Percentiles rank a stretch among this genome's conserved stretches.
Conservation (phyloP, 306 rosid species). For the Prunus armeniaca region DNA sequence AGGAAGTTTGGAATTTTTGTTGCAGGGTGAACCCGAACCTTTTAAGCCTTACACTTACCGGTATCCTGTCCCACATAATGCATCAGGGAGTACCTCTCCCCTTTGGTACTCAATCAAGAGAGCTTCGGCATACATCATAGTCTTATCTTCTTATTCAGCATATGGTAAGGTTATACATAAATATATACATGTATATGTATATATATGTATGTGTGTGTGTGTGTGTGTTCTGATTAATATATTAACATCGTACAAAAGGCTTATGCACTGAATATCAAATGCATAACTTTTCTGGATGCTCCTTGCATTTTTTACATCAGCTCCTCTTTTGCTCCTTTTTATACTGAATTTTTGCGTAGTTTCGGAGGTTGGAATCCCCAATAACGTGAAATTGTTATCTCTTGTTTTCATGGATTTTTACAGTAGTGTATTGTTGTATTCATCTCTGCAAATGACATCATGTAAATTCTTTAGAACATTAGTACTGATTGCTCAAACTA, state of each 20-base stretch:
- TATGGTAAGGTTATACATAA: constrained; percentile 37
- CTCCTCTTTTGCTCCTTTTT: background rate
- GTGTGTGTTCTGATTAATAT: background rate
- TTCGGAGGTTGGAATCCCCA: background rate
- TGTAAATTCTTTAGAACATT: background rate
- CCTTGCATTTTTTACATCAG: background rate
- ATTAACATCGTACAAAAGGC: background rate
- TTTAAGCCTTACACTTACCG: constrained; percentile 62
- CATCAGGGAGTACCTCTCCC: constrained; percentile 37
- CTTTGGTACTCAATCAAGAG: constrained; percentile 64
- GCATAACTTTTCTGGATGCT: background rate
- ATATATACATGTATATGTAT: too few relatives aligned
- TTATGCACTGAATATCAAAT: background rate
- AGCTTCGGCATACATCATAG: constrained; percentile 76
- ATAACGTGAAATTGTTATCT: background rate
- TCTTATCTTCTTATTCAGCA: constrained; percentile 70
- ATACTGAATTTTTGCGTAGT: background rate
- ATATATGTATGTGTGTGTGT: too few relatives aligned
- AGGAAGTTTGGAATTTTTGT: background rate
- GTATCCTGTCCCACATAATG: constrained; percentile 44
- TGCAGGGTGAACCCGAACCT: constrained; percentile 62
- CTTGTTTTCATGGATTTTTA: background rate
- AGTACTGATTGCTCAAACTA: background rate
- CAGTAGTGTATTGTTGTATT: background rate
- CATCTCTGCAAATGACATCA: background rate